Evolutionary conservation across 2,329 filamentous ascomycete genomes (phyloP).

Genomic region (Exophiala dermatitidis): DNA sequence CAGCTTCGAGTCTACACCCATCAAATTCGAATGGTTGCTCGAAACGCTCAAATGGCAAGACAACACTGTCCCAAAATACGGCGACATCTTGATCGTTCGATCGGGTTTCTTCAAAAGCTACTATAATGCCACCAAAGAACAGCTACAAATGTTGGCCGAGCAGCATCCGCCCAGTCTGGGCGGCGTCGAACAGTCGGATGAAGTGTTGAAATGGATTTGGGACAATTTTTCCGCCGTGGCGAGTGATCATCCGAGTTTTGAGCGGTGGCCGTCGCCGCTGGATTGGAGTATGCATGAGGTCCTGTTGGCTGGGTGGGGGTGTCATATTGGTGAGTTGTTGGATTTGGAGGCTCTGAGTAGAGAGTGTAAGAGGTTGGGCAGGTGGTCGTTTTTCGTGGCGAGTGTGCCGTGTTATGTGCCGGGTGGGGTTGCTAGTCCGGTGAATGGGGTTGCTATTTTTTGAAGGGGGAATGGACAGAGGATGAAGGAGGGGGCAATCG

Average conservation of each 20-base stretch:
- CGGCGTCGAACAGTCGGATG: slow-evolving; percentile 33
- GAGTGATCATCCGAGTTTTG: slow-evolving; percentile 33
- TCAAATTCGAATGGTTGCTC: slow-evolving; percentile 27
- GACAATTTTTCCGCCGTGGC: slow-evolving; percentile 33
- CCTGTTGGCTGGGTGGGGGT: slow-evolving; percentile 30
- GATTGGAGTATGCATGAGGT: slow-evolving; percentile 28
- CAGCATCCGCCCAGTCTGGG: slow-evolving; percentile 19
- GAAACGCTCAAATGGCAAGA: slow-evolving; percentile 23
- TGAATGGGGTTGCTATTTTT: slow-evolving; percentile 27
- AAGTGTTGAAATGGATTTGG: slow-evolving; percentile 33
- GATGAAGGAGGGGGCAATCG: background rate
- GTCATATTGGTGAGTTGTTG: slow-evolving; percentile 30
- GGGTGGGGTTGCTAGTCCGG: slow-evolving; percentile 27
- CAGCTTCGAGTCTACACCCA: slow-evolving; percentile 35
- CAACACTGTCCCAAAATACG: slow-evolving; percentile 26
- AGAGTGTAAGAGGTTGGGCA: slow-evolving; percentile 33
- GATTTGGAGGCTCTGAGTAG: slow-evolving; percentile 38
- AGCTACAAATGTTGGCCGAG: slow-evolving; percentile 17
- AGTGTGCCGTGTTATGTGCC: slow-evolving; percentile 30
- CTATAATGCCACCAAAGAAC: slow-evolving; percentile 5
- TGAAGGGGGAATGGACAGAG: slow-evolving; percentile 3
- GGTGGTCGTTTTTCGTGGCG: slow-evolving; percentile 45
- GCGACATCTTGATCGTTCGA: slow-evolving; percentile 30
- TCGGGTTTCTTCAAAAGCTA: slow-evolving; percentile 29
- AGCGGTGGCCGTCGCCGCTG: slow-evolving; percentile 24